These are phyloP conservation scores for Cornus kousa DNA, from an alignment of 148 eudicot genomes.

Conservation along the genomic window DNA sequence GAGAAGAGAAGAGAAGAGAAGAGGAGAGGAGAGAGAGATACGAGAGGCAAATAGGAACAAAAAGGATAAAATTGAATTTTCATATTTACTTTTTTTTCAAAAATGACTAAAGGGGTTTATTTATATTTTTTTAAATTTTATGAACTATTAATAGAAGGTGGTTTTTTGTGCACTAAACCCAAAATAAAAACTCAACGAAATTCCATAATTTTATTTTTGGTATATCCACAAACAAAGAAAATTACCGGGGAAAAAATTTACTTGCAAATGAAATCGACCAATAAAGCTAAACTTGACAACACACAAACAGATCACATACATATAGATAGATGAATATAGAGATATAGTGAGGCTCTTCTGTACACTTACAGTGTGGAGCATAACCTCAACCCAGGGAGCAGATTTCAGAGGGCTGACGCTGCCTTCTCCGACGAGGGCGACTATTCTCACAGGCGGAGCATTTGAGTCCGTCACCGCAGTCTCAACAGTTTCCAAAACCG, in stretches of 20 bases:
- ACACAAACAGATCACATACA: neutral
- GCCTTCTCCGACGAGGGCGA: slow-evolving; percentile 62
- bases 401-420: slow-evolving; percentile 73
- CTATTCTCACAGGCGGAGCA: slow-evolving; percentile 49
- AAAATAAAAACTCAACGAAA: too few relatives aligned
- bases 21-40: too few relatives aligned
- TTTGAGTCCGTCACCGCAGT: neutral
- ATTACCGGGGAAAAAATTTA: too few relatives aligned
- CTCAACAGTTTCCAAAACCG: slow-evolving; percentile 1
- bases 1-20: too few relatives aligned
- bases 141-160: too few relatives aligned
- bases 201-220: neutral
- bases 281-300: neutral
- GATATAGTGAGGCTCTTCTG: neutral
- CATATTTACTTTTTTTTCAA: too few relatives aligned
- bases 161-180: too few relatives aligned
- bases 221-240: neutral
- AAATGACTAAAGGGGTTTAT: too few relatives aligned
- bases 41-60: too few relatives aligned
- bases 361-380: slow-evolving; percentile 72
- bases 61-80: too few relatives aligned
- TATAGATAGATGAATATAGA: neutral
- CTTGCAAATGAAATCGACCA: neutral
- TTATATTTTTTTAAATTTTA: too few relatives aligned
- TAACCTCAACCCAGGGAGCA: slow-evolving; percentile 73